Percentiles rank a stretch among this genome's conserved stretches.
Evolutionary conservation across 352 stramenopile genomes (phyloP).

Genomic region (Pythium biforme): DNA sequence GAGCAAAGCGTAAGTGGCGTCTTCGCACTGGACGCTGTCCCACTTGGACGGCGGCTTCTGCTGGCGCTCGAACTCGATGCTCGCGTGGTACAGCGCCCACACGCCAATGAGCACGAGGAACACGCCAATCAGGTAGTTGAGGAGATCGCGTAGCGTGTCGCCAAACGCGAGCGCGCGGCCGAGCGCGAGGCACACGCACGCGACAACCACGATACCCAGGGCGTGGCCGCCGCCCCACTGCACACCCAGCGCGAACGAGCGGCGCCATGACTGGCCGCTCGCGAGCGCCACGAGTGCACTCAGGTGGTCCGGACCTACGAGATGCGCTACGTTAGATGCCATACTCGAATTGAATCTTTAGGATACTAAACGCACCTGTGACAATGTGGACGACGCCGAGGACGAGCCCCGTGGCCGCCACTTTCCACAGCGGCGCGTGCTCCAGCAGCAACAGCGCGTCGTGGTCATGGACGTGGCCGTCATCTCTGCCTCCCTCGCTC

Average conservation of each 20-base stretch:
- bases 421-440: constrained; percentile 32
- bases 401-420: constrained; percentile 37
- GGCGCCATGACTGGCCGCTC: constrained; percentile 53
- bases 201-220: constrained; percentile 77
- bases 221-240: constrained; percentile 90
- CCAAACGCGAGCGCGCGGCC: constrained; percentile 41
- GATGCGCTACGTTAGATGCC: too few relatives aligned
- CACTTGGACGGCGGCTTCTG: constrained; percentile 39
- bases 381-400: constrained; percentile 58
- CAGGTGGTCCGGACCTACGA: constrained; percentile 88
- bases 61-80: constrained; percentile 32
- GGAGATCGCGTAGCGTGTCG: constrained; percentile 31
- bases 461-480: neutral
- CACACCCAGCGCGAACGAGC: constrained; percentile 73
- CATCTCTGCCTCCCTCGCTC: neutral
- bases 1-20: constrained; percentile 51
- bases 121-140: constrained; percentile 63
- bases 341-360: neutral
- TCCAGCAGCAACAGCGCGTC: constrained; percentile 15
- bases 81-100: constrained; percentile 49
- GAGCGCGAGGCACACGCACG: constrained; percentile 44
- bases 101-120: constrained; percentile 61
- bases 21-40: constrained; percentile 54
- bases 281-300: constrained; percentile 84
- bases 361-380: constrained; percentile 30